Evolutionary conservation across 495 filamentous ascomycete genomes (phyloP).

Genomic region (Penicillium odoratum): DNA sequence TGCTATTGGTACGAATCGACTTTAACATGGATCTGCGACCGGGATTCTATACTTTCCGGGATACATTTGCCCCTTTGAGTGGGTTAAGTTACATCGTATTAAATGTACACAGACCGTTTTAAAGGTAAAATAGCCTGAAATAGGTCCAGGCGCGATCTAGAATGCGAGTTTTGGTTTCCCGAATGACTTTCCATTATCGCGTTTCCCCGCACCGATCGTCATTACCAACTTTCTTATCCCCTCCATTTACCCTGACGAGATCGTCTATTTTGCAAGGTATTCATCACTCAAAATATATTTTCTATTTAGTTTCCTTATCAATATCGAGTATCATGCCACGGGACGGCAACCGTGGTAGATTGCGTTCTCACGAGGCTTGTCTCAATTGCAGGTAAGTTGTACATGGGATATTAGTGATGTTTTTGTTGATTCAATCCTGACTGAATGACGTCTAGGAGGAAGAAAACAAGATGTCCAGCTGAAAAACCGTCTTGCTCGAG

Average conservation of each 20-base stretch:
- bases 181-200: neutral
- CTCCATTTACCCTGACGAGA: neutral
- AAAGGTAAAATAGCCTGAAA: constrained; percentile 2
- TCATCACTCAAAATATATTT: neutral
- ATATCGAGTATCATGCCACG: constrained; percentile 30
- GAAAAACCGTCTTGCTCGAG: constrained; percentile 49
- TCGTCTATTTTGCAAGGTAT: neutral
- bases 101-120: constrained; percentile 12
- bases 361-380: constrained; percentile 49
- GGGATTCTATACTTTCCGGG: constrained; percentile 4
- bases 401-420: neutral
- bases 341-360: constrained; percentile 38
- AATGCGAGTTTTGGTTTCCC: neutral
- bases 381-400: constrained; percentile 41
- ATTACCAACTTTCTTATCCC: neutral
- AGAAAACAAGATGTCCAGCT: constrained; percentile 50
- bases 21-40: constrained; percentile 13
- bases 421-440: neutral
- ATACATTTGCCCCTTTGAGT: constrained; percentile 25
- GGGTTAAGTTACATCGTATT: constrained; percentile 17
- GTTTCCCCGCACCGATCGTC: constrained; percentile 12
- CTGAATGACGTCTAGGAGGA: constrained; percentile 32
- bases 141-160: neutral
- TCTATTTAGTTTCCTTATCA: neutral
- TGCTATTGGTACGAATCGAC: constrained; percentile 10